These are phyloP conservation scores for Populus euphratica DNA, from an alignment of 345 rosid species.

Conservation along the genomic window DNA sequence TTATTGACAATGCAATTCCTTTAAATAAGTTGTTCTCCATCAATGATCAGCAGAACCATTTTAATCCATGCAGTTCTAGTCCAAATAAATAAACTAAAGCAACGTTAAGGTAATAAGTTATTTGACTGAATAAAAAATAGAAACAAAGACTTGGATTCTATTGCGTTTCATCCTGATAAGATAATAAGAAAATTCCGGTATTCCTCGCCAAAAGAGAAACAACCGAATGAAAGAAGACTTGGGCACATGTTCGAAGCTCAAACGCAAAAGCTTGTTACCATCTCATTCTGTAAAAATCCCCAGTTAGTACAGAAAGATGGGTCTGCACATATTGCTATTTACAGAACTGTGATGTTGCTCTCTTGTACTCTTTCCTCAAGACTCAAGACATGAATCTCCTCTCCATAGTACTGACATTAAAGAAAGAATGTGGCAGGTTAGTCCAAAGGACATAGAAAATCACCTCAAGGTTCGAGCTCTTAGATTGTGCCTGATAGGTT, in stretches of 20 bases:
- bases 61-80: too few species aligned
- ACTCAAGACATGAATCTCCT: background rate
- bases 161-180: background rate
- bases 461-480: background rate
- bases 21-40: too few species aligned
- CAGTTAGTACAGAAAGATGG: background rate
- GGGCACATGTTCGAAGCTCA: background rate
- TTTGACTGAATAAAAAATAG: background rate
- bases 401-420: background rate
- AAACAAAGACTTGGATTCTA: background rate
- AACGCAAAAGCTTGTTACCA: background rate
- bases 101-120: too few species aligned
- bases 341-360: background rate
- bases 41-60: too few species aligned
- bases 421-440: background rate
- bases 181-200: background rate
- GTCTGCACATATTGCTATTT: background rate
- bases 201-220: too few species aligned
- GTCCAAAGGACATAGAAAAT: background rate
- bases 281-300: background rate
- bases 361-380: background rate
- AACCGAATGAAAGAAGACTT: too few species aligned
- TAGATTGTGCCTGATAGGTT: background rate
- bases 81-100: too few species aligned
- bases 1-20: too few species aligned